Evolutionary conservation across 495 filamentous ascomycete species (phyloP).

Genomic region (Aspergillus conjunctus): DNA sequence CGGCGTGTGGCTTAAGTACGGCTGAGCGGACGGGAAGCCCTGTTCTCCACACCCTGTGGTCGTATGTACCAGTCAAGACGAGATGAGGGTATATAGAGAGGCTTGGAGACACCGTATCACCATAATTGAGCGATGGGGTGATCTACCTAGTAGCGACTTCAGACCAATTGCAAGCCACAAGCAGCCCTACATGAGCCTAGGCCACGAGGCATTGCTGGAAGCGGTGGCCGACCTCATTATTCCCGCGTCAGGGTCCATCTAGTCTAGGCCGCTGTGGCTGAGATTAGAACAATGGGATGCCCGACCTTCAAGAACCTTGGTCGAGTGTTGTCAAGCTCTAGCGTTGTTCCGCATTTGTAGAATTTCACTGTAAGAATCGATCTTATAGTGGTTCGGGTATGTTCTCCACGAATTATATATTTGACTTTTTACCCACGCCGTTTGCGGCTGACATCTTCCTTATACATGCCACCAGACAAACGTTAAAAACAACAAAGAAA

Average conservation of each 20-base stretch:
- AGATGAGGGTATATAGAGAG: too few relatives aligned
- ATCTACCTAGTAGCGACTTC: background rate
- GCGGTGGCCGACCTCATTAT: background rate
- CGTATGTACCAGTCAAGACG: too few relatives aligned
- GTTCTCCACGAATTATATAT: background rate
- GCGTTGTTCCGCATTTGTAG: background rate
- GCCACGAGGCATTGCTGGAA: background rate
- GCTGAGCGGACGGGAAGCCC: conserved; percentile 48
- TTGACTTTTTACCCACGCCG: background rate
- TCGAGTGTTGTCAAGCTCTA: background rate
- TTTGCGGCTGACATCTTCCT: background rate
- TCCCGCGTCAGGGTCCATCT: background rate
- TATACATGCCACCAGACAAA: background rate
- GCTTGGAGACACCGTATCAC: too few relatives aligned
- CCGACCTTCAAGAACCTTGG: background rate
- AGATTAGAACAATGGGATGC: background rate
- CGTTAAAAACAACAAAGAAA: background rate
- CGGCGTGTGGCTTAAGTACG: too few relatives aligned
- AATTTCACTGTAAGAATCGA: background rate
- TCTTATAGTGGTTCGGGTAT: background rate
- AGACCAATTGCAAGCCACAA: background rate
- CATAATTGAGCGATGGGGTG: too few relatives aligned
- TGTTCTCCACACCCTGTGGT: conserved; percentile 39
- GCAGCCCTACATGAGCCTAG: background rate
- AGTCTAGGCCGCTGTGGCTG: background rate